phyloP scores from a whole-genome alignment of 768 basidiomycete genomes.

The Rhizopogon vinicolor region DNA sequence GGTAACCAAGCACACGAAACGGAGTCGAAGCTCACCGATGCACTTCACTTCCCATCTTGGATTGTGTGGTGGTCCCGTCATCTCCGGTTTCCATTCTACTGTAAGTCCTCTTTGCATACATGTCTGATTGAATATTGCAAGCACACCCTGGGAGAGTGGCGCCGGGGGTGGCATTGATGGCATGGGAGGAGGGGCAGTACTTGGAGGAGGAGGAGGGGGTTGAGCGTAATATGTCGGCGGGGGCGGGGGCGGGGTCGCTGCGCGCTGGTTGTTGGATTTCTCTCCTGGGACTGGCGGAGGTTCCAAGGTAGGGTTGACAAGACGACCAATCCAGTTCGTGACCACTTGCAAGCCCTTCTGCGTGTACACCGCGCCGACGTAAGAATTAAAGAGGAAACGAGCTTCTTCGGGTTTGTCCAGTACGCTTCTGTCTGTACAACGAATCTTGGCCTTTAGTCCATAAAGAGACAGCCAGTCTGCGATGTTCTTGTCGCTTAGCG shows the following conservation, averaged over 20 bases:
- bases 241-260: constrained; percentile 11
- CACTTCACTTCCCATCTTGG: constrained; percentile 57
- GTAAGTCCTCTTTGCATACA: constrained; percentile 40
- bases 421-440: constrained; percentile 33
- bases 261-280: constrained; percentile 4
- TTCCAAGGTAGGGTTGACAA: constrained; percentile 46
- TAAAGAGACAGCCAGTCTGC: constrained; percentile 48
- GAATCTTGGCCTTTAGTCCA: constrained; percentile 48
- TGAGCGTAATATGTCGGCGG: constrained; percentile 16
- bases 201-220: constrained; percentile 7
- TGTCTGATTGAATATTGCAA: constrained; percentile 51
- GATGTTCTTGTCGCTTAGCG: constrained; percentile 36
- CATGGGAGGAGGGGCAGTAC: constrained; percentile 19
- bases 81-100: constrained; percentile 45
- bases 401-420: constrained; percentile 43
- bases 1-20: not conserved
- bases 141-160: constrained; percentile 27
- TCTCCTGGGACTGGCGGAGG: constrained; percentile 15
- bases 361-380: constrained; percentile 64
- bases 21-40: constrained; percentile 34
- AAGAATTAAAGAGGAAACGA: constrained; percentile 50
- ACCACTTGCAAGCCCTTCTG: constrained; percentile 46
- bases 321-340: constrained; percentile 53
- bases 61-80: constrained; percentile 46
- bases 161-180: constrained; percentile 10